Evolutionary conservation across 345 rosid species (phyloP), one percentile per base, ranked within the genome.

Genomic region (Acer campestre): DNA sequence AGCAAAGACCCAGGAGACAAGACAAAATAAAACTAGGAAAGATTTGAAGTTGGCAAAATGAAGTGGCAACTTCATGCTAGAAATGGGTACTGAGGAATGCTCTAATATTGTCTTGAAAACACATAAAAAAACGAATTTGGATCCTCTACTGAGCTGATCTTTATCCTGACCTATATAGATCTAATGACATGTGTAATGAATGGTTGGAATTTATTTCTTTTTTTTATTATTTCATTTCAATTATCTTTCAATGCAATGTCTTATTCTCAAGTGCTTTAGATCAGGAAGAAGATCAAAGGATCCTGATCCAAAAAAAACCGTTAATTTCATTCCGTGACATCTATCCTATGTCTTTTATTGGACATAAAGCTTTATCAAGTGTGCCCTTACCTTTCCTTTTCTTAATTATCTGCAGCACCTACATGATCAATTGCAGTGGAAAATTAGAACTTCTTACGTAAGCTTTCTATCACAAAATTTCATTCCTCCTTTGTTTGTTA

Each of bases 401-500:
- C 81, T 42, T 80, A 22, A 70, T 68, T 23, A 3, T 82, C 16
- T 82, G 84, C 86, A 96, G 99, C 85, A 70, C 40, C 89, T 96
- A 67, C 91, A 96, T 79, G 98, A 92, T 82, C 90, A 96, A 73
- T 78, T 96, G 80, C 91, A 88, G 79, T 90, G 92, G 95, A 90
- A 94, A 92, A 91, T 92, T 82, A 85, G 87, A 81, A 83, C 87
- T 76, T 91, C 95, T 56, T 84, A 90, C 75, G 99, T 96, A 91
- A 94, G 93, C 82, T 81, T 76, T 69, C 80, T 59, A 17, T 67
- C 82, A 55, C 75, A 18, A 73, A 72, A 71, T 70, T 74, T 55
- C 48, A 31, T 68, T 6, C 40, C 75, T n/a, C 1, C 44, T 6
- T 55, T 53, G 10, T 38, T 23, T 13, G 7, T 17, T n/a, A 11